Conservation (phyloP, 495 filamentous ascomycete genomes). For the Jackrogersella multiformis region DNA sequence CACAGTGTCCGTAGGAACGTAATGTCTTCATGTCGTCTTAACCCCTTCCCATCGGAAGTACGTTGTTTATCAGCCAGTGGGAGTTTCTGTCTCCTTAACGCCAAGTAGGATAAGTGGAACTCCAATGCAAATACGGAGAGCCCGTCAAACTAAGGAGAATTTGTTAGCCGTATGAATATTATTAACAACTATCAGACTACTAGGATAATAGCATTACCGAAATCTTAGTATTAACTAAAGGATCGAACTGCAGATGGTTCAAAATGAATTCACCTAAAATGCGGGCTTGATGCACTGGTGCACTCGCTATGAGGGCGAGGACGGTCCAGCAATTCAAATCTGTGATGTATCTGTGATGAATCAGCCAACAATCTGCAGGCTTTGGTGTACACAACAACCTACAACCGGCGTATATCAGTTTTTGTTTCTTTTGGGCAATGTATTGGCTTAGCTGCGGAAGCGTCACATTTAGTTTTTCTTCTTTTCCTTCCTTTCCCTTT, state of each 20-base stretch:
- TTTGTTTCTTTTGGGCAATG: too few relatives aligned
- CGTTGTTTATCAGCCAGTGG: not conserved
- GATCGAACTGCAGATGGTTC: slow-evolving; percentile 16
- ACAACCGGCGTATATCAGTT: too few relatives aligned
- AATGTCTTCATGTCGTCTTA: slow-evolving; percentile 15
- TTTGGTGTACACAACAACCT: too few relatives aligned
- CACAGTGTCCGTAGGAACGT: slow-evolving; percentile 18
- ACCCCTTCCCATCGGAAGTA: too few relatives aligned
- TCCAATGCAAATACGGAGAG: slow-evolving; percentile 6
- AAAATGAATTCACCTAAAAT: slow-evolving; percentile 11
- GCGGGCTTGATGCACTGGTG: slow-evolving; percentile 3
- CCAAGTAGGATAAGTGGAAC: slow-evolving; percentile 20
- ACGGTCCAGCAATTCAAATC: slow-evolving; percentile 7
- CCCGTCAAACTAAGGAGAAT: not conserved
- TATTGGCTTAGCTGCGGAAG: too few relatives aligned
- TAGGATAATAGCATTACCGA: not conserved
- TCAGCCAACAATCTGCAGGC: not conserved
- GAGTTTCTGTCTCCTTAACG: slow-evolving; percentile 7
- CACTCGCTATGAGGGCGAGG: slow-evolving; percentile 10
- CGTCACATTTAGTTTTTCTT: too few relatives aligned
- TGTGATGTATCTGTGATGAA: slow-evolving; percentile 7
- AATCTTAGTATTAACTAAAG: not conserved
- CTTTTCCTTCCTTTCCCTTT: too few relatives aligned
- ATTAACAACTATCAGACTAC: not conserved
- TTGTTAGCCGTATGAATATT: not conserved